Evolutionary conservation across 1,139 yeast species (phyloP), one percentile per base, ranked within the genome.

Genomic region (Zygosaccharomyces pseudobailii): DNA sequence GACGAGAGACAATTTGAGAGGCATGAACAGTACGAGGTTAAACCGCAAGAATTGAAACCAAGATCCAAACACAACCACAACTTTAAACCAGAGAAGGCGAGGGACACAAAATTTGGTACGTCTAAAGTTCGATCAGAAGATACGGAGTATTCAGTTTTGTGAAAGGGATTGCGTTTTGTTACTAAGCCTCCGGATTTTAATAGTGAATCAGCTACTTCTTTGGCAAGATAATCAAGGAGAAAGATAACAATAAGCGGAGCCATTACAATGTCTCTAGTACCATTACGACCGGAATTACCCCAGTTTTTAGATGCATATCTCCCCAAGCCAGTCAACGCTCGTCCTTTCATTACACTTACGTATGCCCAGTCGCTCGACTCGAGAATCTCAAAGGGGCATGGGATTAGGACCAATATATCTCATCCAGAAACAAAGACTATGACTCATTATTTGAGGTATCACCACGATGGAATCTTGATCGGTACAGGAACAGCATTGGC

Each of bases 291-390:
- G 5, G 57, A 66, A 3, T 53, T 73, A 17, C 60, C 64, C 2
- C 58, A 60, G 0, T 69, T 74, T 36, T 54, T 78, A 22, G 57
- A 57, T 2, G 64, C 69, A 1, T 76, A 71, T 49, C 52, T 75
- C 31, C 79, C 79, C 3, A 48, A 46, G 25, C 34, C 40, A 3
- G 48, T 62, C 19, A 55, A 5, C 58, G 66, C 22, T 62, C 65
- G 59, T 52, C 85, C 80, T 13, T 80, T 73, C 62, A 78, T 87
- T 3, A 89, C 97, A 0, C 70, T 90, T 43, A 89, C 97, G 0
- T 92, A 88, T 70, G 98, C 98, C 0, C 95, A 87, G 61, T 86
- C 96, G 1, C 60, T 92, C 8, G 98, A 92, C 61, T 78, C 94
- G 1, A 75, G 84, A 50, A 90, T 92, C n/a, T 80, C 96, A 0